phyloP scores from a whole-genome alignment of 495 filamentous ascomycete species.

The Aspergillus asperescens region DNA sequence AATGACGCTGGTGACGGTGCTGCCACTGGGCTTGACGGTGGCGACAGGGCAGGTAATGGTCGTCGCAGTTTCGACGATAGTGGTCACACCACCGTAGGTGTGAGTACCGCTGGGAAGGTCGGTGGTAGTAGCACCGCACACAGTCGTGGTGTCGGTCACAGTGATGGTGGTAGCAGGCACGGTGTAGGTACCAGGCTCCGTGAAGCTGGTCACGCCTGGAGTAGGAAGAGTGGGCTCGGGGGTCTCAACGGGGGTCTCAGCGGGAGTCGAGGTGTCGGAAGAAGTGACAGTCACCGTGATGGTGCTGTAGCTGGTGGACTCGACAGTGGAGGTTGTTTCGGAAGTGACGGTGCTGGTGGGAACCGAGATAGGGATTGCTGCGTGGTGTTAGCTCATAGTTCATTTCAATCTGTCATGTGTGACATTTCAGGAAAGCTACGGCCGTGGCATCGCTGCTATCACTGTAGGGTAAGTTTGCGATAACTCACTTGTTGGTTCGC shows the following conservation, averaged over 20 bases:
- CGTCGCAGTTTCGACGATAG: slow-evolving; percentile 62
- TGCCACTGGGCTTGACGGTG: slow-evolving; percentile 55
- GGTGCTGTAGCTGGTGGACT: slow-evolving; percentile 41
- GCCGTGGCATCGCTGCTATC: no score
- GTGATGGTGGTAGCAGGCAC: slow-evolving; percentile 72
- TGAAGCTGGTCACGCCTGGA: slow-evolving; percentile 59
- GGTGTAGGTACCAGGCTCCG: slow-evolving; percentile 71
- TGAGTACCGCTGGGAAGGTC: slow-evolving; percentile 58
- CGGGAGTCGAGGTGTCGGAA: not conserved
- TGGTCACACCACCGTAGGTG: slow-evolving; percentile 75
- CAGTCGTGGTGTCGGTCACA: slow-evolving; percentile 64
- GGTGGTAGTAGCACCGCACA: slow-evolving; percentile 60
- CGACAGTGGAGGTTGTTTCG: slow-evolving; percentile 21
- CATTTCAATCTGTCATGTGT: no score
- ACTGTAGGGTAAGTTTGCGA: not conserved
- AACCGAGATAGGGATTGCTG: not conserved
- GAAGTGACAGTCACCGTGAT: slow-evolving; percentile 27
- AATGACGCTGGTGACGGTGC: slow-evolving; percentile 64
- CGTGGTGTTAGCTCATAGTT: slow-evolving; percentile 10
- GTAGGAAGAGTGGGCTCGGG: slow-evolving; percentile 51
- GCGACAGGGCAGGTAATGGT: slow-evolving; percentile 71
- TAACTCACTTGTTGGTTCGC: slow-evolving; percentile 54
- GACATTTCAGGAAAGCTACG: no score
- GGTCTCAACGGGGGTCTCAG: slow-evolving; percentile 26
- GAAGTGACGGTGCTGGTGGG: slow-evolving; percentile 27